Conservation (phyloP, 2,329 filamentous ascomycete genomes). For the Beauveria sp. region DNA sequence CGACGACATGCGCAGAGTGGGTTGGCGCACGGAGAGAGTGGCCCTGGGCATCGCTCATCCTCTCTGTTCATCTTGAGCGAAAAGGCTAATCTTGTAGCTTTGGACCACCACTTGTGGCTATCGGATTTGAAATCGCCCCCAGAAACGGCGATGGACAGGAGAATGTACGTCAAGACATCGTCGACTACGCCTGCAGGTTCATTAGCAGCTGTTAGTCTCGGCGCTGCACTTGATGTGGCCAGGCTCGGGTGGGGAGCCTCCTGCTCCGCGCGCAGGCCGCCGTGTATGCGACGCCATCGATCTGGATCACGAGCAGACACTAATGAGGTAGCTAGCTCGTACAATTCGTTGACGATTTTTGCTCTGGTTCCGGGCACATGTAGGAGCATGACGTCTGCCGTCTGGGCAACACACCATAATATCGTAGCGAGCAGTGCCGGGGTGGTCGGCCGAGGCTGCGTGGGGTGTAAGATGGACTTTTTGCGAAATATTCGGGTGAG, state of each 20-base stretch:
- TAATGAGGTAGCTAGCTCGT: conserved; percentile 27
- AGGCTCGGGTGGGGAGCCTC: conserved; percentile 21
- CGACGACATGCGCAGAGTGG: conserved; percentile 24
- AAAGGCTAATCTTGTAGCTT: conserved; percentile 31
- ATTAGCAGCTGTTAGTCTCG: conserved; percentile 24
- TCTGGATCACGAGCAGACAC: conserved; percentile 29
- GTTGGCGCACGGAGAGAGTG: conserved; percentile 23
- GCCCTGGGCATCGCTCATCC: conserved; percentile 25
- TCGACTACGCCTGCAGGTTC: conserved; percentile 29
- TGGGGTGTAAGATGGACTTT: conserved; percentile 32
- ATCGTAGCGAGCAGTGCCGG: conserved; percentile 39
- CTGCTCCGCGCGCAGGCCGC: conserved; percentile 25
- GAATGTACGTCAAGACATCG: conserved; percentile 36
- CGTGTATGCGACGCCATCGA: conserved; percentile 28
- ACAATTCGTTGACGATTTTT: conserved; percentile 30
- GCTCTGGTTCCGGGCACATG: conserved; percentile 32
- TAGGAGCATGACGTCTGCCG: conserved; percentile 35
- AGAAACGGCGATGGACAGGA: conserved; percentile 38
- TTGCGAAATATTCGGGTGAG: conserved; percentile 38
- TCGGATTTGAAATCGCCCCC: conserved; percentile 42
- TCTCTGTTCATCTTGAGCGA: conserved; percentile 30
- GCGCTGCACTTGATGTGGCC: conserved; percentile 17
- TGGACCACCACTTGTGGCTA: conserved; percentile 39
- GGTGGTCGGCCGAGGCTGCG: conserved; percentile 31
- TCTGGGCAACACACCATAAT: conserved; percentile 40